phyloP scores from a whole-genome alignment of 139 green algal species.

The Tetradesmus obliquus region DNA sequence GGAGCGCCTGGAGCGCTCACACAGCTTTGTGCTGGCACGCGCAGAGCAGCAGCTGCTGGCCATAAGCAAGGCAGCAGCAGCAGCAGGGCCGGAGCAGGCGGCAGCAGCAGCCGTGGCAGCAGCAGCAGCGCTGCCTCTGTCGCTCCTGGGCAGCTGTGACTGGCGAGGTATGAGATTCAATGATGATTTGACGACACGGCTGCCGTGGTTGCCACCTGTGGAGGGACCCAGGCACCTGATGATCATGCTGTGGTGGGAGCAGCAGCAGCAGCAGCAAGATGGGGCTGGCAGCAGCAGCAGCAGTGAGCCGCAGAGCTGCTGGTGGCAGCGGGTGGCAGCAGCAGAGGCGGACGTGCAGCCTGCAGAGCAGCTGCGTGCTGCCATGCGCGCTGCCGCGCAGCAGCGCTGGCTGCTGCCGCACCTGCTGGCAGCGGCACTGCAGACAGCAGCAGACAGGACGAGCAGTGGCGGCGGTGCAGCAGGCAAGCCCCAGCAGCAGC shows the following conservation, averaged over 20 bases:
- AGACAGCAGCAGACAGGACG: background rate
- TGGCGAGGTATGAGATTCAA: conserved; percentile 69
- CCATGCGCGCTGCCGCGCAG: conserved; percentile 22
- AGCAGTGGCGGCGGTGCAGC: background rate
- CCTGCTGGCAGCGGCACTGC: conserved; percentile 50
- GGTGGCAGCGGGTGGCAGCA: conserved; percentile 54
- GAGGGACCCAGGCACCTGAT: background rate
- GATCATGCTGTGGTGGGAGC: conserved; percentile 48
- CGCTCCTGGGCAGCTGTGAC: background rate
- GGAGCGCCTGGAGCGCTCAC: conserved; percentile 72
- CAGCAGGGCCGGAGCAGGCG: background rate
- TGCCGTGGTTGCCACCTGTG: conserved; percentile 75
- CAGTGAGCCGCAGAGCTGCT: conserved; percentile 37
- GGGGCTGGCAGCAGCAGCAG: background rate
- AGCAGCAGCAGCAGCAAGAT: conserved; percentile 8
- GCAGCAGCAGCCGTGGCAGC: background rate
- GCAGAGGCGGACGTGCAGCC: conserved; percentile 43
- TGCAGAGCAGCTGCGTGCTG: conserved; percentile 40
- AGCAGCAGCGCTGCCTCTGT: background rate
- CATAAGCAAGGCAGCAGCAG: conserved; percentile 21
- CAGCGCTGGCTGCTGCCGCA: conserved; percentile 54
- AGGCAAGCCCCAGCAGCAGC: background rate
- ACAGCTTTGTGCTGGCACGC: conserved; percentile 59
- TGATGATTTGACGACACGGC: conserved; percentile 75
- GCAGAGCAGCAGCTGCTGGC: conserved; percentile 45